These are phyloP conservation scores for Plasmodium gaboni DNA, from an alignment of 169 alveolate species.

Conservation along the genomic window DNA sequence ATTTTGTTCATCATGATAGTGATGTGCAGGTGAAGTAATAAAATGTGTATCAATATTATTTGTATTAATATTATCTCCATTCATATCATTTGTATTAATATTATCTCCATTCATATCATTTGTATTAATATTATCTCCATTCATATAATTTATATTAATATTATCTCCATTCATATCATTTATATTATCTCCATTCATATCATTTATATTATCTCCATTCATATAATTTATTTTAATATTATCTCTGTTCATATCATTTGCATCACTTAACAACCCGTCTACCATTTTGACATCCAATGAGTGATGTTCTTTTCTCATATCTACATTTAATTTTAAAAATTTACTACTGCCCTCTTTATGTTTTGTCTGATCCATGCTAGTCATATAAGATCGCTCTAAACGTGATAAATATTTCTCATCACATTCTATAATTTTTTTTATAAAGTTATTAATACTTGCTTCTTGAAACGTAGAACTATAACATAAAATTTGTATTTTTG, in stretches of 20 bases:
- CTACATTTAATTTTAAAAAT: background rate
- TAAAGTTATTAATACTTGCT: background rate
- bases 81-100: background rate
- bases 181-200: background rate
- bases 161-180: background rate
- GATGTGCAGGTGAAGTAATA: no score
- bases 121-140: background rate
- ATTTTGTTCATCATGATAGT: background rate
- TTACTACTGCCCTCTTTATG: background rate
- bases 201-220: background rate
- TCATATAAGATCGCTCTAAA: background rate
- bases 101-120: background rate
- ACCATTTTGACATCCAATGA: background rate
- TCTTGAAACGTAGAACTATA: constrained; percentile 50
- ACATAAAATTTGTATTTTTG: constrained; percentile 23
- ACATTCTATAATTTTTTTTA: background rate
- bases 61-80: background rate
- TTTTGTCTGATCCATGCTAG: no score
- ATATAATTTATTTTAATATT: background rate
- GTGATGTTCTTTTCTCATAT: background rate
- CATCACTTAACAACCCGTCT: no score
- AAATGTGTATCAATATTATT: background rate
- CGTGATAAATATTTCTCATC: constrained; percentile 11
- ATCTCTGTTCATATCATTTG: background rate
- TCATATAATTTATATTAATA: background rate